phyloP scores from a whole-genome alignment of 1,284 basidiomycete species.

The Testicularia cyperi region DNA sequence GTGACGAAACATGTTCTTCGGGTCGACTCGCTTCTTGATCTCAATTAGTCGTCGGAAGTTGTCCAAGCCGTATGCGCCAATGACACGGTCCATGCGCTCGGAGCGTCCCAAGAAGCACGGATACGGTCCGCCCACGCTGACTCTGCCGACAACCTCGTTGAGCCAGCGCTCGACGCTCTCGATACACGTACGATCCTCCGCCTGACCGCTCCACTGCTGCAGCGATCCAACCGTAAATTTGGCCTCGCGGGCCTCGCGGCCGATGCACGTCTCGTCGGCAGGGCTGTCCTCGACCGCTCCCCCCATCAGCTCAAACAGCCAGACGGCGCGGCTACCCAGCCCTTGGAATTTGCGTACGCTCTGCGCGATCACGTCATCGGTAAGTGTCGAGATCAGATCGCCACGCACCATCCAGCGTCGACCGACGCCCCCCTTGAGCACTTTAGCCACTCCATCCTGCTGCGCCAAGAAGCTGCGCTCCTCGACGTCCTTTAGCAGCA shows the following conservation, averaged over 20 bases:
- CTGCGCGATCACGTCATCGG: conserved; percentile 79
- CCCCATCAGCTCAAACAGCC: conserved; percentile 69
- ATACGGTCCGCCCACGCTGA: conserved; percentile 44
- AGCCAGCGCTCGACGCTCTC: conserved; percentile 71
- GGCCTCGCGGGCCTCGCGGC: conserved; percentile 74
- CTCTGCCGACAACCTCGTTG: conserved; percentile 30
- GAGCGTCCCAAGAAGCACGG: conserved; percentile 47
- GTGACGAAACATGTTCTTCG: conserved; percentile 39
- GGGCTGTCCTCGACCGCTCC: conserved; percentile 74
- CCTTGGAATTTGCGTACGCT: conserved; percentile 76
- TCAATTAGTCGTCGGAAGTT: conserved; percentile 39
- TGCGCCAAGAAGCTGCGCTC: conserved; percentile 84
- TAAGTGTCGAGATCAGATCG: conserved; percentile 69
- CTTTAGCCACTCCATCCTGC: conserved; percentile 85
- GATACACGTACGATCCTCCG: conserved; percentile 76
- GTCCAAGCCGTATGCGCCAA: conserved; percentile 36
- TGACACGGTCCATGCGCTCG: conserved; percentile 37
- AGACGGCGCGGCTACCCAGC: conserved; percentile 66
- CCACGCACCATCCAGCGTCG: conserved; percentile 46
- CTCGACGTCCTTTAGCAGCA: conserved; percentile 80
- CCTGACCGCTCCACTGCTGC: conserved; percentile 84
- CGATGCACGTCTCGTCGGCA: conserved; percentile 67
- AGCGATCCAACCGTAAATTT: conserved; percentile 82
- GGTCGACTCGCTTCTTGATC: conserved; percentile 45
- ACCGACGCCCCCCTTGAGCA: conserved; percentile 74